Percentiles rank a stretch among this genome's conserved stretches.
phyloP scores from a whole-genome alignment of 306 rosid species.

The Abrus precatorius region DNA sequence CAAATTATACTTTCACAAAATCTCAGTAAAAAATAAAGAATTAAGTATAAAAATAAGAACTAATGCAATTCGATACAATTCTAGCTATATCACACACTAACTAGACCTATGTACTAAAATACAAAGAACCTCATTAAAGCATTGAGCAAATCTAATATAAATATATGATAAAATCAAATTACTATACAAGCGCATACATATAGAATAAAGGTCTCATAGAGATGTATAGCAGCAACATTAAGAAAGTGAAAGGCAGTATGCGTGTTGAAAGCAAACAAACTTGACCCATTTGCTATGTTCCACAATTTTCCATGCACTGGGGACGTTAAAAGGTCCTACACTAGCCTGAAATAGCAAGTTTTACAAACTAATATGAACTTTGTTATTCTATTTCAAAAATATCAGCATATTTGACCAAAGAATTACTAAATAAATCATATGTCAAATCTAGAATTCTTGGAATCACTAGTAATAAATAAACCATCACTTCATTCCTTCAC shows the following conservation, averaged over 20 bases:
- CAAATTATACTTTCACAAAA: too few species aligned
- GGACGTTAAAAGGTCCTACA: slow-evolving; percentile 79
- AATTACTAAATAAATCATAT: slow-evolving; percentile 3
- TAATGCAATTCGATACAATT: too few species aligned
- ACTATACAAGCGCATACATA: slow-evolving; percentile 5
- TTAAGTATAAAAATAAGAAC: too few species aligned
- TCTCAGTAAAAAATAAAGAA: too few species aligned
- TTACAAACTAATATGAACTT: slow-evolving; percentile 22
- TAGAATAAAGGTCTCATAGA: slow-evolving; percentile 3
- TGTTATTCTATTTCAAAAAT: neutral
- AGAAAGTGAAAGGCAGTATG: neutral
- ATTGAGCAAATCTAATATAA: too few species aligned
- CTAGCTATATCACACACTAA: too few species aligned
- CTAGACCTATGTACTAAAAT: too few species aligned
- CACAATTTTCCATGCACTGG: slow-evolving; percentile 86
- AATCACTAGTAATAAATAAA: neutral
- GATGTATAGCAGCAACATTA: slow-evolving; percentile 16
- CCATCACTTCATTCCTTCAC: slow-evolving; percentile 13
- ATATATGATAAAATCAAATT: slow-evolving; percentile 1
- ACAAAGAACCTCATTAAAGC: too few species aligned
- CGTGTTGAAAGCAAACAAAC: slow-evolving; percentile 55
- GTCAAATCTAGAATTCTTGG: slow-evolving; percentile 13
- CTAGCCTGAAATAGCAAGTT: slow-evolving; percentile 72
- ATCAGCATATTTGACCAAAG: neutral
- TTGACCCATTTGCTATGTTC: slow-evolving; percentile 98